Base-by-base conservation (phyloP, 2,329 filamentous ascomycete species). In the Zasmidium citrigriseum region DNA sequence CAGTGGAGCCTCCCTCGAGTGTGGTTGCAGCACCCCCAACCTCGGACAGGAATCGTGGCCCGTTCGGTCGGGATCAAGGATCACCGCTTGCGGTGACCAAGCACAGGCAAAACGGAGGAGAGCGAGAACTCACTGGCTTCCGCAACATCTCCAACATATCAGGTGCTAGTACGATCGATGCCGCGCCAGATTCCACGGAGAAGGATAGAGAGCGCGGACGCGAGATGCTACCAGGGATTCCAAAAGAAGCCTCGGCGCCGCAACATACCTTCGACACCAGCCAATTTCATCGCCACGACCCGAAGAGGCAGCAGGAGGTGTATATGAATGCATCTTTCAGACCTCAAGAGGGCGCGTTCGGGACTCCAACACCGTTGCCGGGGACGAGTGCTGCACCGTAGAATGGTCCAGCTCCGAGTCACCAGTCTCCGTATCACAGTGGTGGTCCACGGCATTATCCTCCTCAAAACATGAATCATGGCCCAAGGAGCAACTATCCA, bases 61-160 rank as follows among this genome's bases (percentile, higher is more conserved):
- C 54, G 34, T 18, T 34, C 27, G 45, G 60, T 24, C 51, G 57
- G 34, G 57, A 60, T 34, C 57, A 55, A 44, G 57, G 25, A 47
- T 70, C 69, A 11, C 70, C 70, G 16, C 53, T 73, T 2, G 54
- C 64, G 10, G 64, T 68, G 14, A 48, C 54, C 46, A 72, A 70
- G 53, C 67, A 68, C 21, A 61, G 68, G 27, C 61, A 64, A 38
- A 63, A 69, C n/a, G 65, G 64, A 14, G 55, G 23, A 10, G 60
- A 62, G 44, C 44, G 34, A 27, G 60, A 66, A 46, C 49, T 66
- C 11, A 61, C 59, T 46, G 67, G 64, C 1, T 77, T 75, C 49
- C 73, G 76, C 12, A 64, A 68, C 53, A 75, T 72, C 29, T 71
- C 67, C 1, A 71, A 78, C 59, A 70, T 67, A 5, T 72, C 75